These are phyloP conservation scores for Crithidia sp. DNA, from an alignment of 208 protist genomes.

Conservation along the genomic window DNA sequence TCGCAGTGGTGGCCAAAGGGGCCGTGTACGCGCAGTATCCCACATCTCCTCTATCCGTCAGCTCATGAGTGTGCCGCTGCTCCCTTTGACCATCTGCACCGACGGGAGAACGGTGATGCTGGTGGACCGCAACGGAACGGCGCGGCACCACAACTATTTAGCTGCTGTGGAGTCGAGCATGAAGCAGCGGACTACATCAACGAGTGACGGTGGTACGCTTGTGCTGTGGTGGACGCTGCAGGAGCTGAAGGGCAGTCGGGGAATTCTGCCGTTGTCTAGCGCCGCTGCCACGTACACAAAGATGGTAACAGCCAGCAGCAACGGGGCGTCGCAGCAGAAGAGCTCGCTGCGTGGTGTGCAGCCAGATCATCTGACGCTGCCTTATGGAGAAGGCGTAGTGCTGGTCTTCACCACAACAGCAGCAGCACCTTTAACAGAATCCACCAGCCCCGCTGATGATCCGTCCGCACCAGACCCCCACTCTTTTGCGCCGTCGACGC, in stretches of 20 bases:
- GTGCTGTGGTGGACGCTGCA: constrained; percentile 28
- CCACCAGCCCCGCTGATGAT: not conserved
- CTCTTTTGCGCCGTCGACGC: not conserved
- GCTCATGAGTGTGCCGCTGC: constrained; percentile 18
- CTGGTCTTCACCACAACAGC: constrained; percentile 5
- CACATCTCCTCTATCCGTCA: not conserved
- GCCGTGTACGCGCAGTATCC: not conserved
- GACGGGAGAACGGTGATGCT: constrained; percentile 33
- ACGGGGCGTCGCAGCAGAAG: not conserved
- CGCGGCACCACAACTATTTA: constrained; percentile 53
- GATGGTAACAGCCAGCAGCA: no score
- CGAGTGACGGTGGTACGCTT: not conserved
- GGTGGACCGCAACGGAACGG: constrained; percentile 44
- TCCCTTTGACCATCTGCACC: constrained; percentile 29
- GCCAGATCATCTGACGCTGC: constrained; percentile 3
- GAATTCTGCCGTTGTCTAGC: constrained; percentile 5
- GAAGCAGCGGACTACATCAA: not conserved
- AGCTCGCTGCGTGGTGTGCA: not conserved
- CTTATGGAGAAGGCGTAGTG: constrained; percentile 13
- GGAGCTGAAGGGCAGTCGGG: not conserved
- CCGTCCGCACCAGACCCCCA: not conserved
- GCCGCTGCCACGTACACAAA: not conserved
- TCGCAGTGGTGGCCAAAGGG: not conserved
- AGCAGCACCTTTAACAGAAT: not conserved
- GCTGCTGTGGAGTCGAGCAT: constrained; percentile 2